phyloP scores from a whole-genome alignment of 2,329 filamentous ascomycete species.

The Rosellinia necatrix region DNA sequence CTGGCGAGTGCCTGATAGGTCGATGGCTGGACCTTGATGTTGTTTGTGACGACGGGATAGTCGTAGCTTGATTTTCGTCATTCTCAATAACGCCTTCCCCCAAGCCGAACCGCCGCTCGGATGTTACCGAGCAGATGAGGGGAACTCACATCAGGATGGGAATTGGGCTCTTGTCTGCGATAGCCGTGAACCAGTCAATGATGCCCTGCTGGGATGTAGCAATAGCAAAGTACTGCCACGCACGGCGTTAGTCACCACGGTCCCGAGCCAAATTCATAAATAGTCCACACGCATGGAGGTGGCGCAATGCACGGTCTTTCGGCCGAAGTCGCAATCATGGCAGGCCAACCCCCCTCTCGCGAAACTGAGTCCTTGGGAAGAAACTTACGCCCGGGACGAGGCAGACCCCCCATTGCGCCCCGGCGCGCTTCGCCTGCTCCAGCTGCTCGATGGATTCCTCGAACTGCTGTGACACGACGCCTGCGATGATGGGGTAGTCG shows the following conservation, averaged over 20 bases:
- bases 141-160: constrained; percentile 65
- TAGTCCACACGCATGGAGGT: background rate
- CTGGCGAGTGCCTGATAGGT: constrained; percentile 62
- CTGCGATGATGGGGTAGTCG: constrained; percentile 62
- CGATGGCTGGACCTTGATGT: constrained; percentile 60
- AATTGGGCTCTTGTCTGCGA: constrained; percentile 64
- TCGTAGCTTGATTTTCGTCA: constrained; percentile 47
- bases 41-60: constrained; percentile 69
- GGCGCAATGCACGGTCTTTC: background rate
- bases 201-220: constrained; percentile 63
- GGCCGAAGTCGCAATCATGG: no score
- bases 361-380: background rate
- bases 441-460: constrained; percentile 52
- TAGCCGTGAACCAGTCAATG: constrained; percentile 62
- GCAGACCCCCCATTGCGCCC: constrained; percentile 65
- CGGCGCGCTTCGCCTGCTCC: constrained; percentile 55
- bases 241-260: constrained; percentile 1
- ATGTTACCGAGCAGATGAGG: background rate
- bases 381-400: constrained; percentile 57
- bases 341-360: no score
- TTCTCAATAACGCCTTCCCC: constrained; percentile 1
- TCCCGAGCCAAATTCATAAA: background rate
- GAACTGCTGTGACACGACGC: constrained; percentile 31
- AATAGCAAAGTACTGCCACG: constrained; percentile 59
- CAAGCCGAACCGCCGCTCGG: no score